Evolutionary conservation across 495 filamentous ascomycete species (phyloP).

Genomic region (Tetracladium setigerum): DNA sequence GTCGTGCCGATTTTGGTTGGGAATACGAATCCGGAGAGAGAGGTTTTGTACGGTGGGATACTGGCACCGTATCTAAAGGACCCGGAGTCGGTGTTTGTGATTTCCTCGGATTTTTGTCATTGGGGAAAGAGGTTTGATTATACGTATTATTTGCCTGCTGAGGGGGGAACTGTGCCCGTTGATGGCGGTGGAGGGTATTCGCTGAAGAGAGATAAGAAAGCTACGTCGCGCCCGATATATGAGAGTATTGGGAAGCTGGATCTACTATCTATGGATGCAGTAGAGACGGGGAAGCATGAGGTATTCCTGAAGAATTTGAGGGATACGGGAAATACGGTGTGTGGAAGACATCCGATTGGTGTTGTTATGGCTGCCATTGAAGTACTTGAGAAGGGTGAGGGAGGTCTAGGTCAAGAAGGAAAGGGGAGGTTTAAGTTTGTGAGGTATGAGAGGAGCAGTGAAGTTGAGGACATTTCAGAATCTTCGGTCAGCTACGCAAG

Average conservation of each 20-base stretch:
- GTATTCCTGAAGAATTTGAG: slow-evolving; percentile 60
- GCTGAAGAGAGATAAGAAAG: slow-evolving; percentile 33
- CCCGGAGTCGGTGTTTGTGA: slow-evolving; percentile 70
- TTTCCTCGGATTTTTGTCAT: slow-evolving; percentile 95
- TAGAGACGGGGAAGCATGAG: slow-evolving; percentile 63
- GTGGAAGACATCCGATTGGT: slow-evolving; percentile 91
- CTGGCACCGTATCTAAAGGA: slow-evolving; percentile 77
- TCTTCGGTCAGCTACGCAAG: slow-evolving; percentile 94
- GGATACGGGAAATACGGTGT: slow-evolving; percentile 84
- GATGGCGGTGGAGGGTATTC: slow-evolving; percentile 23
- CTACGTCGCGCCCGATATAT: slow-evolving; percentile 57
- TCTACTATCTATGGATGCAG: slow-evolving; percentile 70
- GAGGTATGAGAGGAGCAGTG: slow-evolving; percentile 82
- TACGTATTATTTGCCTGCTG: slow-evolving; percentile 59
- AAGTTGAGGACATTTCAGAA: slow-evolving; percentile 61
- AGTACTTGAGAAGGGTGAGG: slow-evolving; percentile 30
- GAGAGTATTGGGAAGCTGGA: slow-evolving; percentile 83
- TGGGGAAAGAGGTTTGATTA: slow-evolving; percentile 88
- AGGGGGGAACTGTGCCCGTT: slow-evolving; percentile 2
- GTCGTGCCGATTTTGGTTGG: slow-evolving; percentile 88
- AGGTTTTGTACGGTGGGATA: slow-evolving; percentile 60
- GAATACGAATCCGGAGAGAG: slow-evolving; percentile 55
- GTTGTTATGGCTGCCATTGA: slow-evolving; percentile 88
- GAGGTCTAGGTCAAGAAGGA: slow-evolving; percentile 18
- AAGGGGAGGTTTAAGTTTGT: slow-evolving; percentile 66